Percentiles rank a stretch among this genome's conserved stretches.
These are phyloP conservation scores for Comarum palustre DNA, from an alignment of 306 rosid species.

Conservation along the genomic window DNA sequence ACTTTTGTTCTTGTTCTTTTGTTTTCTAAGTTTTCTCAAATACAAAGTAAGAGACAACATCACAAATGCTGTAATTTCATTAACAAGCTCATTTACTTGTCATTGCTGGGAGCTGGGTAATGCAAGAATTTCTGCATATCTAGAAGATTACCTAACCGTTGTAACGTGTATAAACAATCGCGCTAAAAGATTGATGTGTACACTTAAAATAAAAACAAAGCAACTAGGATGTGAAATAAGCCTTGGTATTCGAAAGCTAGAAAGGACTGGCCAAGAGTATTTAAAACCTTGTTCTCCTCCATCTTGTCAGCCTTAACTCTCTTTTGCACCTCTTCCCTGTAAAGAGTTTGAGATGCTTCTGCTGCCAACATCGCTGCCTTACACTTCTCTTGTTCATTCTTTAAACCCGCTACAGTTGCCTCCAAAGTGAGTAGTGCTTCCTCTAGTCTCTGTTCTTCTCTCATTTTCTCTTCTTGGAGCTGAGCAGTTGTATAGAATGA, in stretches of 20 bases:
- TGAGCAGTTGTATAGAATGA: conserved; percentile 15
- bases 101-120: no score
- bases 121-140: neutral
- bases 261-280: conserved; percentile 25
- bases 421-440: conserved; percentile 18
- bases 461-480: conserved; percentile 26
- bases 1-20: neutral
- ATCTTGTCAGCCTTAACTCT: conserved; percentile 18
- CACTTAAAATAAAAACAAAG: conserved; percentile 14
- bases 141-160: neutral
- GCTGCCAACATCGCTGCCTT: conserved; percentile 16
- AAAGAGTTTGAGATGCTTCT: conserved; percentile 25
- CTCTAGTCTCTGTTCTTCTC: conserved; percentile 24
- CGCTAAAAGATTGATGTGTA: conserved; percentile 15
- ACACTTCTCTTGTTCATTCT: conserved; percentile 14
- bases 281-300: conserved; percentile 7
- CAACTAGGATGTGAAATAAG: conserved; percentile 14
- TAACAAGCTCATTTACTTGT: neutral
- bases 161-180: neutral
- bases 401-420: conserved; percentile 2
- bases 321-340: conserved; percentile 20
- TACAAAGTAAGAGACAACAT: neutral
- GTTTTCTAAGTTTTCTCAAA: neutral
- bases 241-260: conserved; percentile 28
- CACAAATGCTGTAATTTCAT: neutral